Percentiles rank a stretch among this genome's conserved stretches.
Evolutionary conservation across 345 rosid genomes (phyloP).

Genomic region (Lepidium africanum): DNA sequence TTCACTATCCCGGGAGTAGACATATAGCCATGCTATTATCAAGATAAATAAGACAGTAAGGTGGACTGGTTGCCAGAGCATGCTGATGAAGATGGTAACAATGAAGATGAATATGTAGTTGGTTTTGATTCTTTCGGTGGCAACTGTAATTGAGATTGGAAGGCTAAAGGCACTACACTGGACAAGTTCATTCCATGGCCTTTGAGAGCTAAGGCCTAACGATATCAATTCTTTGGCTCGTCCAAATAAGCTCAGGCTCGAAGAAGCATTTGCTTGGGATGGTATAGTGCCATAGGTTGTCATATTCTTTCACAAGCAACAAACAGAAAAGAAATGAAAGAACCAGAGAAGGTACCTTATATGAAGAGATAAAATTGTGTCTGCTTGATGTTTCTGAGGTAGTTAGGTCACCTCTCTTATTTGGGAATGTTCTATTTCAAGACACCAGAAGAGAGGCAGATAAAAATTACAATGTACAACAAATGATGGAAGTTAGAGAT

Average conservation of each 20-base stretch:
- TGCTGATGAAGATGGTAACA: conserved; percentile 36
- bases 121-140: conserved; percentile 33
- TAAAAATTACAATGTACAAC: conserved; percentile 8
- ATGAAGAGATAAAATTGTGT: neutral
- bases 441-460: conserved; percentile 9
- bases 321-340: neutral
- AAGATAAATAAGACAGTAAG: conserved; percentile 33
- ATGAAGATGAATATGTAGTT: conserved; percentile 40
- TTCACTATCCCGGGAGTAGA: conserved; percentile 43
- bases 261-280: conserved; percentile 17
- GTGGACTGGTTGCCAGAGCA: conserved; percentile 55
- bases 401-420: neutral
- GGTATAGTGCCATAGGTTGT: conserved; percentile 49
- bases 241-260: conserved; percentile 18
- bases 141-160: conserved; percentile 26
- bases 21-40: conserved; percentile 47
- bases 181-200: conserved; percentile 57
- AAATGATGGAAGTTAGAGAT: conserved; percentile 14
- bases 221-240: conserved; percentile 37
- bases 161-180: conserved; percentile 29
- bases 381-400: conserved; percentile 4
- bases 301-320: conserved; percentile 17
- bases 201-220: conserved; percentile 32
- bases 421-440: conserved; percentile 3
- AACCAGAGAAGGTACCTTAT: neutral